phyloP scores from a whole-genome alignment of 1,284 basidiomycete species.

The Tilletia horrida region DNA sequence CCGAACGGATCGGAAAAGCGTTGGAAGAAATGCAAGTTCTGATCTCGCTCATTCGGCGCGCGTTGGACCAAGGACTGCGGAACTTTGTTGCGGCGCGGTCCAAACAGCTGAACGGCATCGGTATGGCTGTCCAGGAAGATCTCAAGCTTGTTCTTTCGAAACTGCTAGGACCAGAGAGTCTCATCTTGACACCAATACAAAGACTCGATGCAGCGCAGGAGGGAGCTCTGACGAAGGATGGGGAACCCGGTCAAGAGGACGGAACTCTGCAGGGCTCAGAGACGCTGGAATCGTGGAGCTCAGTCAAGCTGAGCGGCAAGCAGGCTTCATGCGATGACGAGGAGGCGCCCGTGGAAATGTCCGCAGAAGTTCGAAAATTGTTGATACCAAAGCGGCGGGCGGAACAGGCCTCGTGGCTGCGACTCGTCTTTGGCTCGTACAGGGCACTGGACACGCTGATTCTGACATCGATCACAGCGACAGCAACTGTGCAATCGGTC shows the following conservation, averaged over 20 bases:
- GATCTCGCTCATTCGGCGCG: constrained; percentile 1
- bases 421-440: not conserved
- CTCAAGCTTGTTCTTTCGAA: not conserved
- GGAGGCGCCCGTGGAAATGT: too few species aligned
- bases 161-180: constrained; percentile 1
- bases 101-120: constrained; percentile 7
- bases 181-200: not conserved
- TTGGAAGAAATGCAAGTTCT: not conserved
- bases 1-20: not conserved
- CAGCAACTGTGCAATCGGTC: too few species aligned
- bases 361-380: too few species aligned
- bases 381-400: not conserved
- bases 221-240: not conserved
- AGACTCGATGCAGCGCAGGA: too few species aligned
- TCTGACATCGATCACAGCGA: not conserved
- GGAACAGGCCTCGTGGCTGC: constrained; percentile 2
- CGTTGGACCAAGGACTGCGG: not conserved
- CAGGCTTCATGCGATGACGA: too few species aligned
- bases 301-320: too few species aligned
- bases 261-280: too few species aligned
- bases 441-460: constrained; percentile 1
- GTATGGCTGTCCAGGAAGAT: not conserved
- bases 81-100: not conserved
- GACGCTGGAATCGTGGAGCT: too few species aligned
- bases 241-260: not conserved